phyloP scores from a whole-genome alignment of 2,329 filamentous ascomycete species.

The Remersonia thermophila region DNA sequence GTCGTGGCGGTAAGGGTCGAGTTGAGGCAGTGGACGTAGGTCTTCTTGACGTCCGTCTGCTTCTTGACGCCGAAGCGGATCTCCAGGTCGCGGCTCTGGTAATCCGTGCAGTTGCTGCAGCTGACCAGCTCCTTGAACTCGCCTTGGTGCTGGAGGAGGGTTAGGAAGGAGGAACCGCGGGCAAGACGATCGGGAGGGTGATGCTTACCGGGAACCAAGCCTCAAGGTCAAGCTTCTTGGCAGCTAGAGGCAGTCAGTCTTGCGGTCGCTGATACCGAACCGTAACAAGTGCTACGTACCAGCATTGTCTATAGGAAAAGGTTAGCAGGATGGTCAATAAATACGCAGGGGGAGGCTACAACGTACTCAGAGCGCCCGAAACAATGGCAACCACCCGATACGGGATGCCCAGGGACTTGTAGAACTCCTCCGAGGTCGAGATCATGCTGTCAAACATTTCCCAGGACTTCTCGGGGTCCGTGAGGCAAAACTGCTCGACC shows the following conservation, averaged over 20 bases:
- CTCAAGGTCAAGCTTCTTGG: slow-evolving; percentile 93
- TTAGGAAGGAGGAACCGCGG: no score
- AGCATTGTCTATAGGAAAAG: slow-evolving; percentile 48
- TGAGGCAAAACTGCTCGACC: slow-evolving; percentile 41
- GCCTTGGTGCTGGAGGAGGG: slow-evolving; percentile 48
- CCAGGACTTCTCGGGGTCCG: slow-evolving; percentile 50
- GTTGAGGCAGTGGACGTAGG: slow-evolving; percentile 78
- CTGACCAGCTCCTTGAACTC: slow-evolving; percentile 98
- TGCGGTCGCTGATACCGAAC: no score
- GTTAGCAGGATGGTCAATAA: slow-evolving; percentile 1
- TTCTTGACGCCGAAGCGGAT: slow-evolving; percentile 85
- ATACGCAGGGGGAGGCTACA: no score
- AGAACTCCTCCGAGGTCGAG: slow-evolving; percentile 81
- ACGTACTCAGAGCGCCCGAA: slow-evolving; percentile 66
- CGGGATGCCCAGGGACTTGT: slow-evolving; percentile 75
- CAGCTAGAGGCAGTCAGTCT: slow-evolving; percentile 18
- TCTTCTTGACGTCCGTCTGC: slow-evolving; percentile 73
- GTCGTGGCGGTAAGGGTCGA: slow-evolving; percentile 84
- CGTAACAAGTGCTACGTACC: slow-evolving; percentile 3
- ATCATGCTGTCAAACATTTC: slow-evolving; percentile 93
- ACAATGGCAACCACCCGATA: slow-evolving; percentile 92
- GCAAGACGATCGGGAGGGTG: no score
- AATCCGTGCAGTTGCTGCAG: slow-evolving; percentile 86
- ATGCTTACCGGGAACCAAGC: slow-evolving; percentile 73
- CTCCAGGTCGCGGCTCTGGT: slow-evolving; percentile 87